These are phyloP conservation scores for Peziza echinospora DNA, from an alignment of 495 filamentous ascomycete species.

Conservation along the genomic window DNA sequence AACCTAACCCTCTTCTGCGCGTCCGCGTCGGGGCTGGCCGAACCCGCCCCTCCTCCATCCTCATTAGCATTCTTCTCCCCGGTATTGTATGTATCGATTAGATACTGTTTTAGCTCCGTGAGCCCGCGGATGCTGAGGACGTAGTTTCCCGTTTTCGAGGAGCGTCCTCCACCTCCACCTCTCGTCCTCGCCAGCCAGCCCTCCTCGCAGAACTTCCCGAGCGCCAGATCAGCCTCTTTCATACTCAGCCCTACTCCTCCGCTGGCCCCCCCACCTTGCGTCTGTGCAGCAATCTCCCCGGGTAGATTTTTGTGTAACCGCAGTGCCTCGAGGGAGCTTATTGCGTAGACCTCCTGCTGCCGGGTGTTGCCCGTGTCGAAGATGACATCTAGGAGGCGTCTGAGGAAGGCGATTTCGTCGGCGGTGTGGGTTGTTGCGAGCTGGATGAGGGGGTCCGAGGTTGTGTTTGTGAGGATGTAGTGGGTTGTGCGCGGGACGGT, in stretches of 20 bases:
- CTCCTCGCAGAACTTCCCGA: constrained; percentile 49
- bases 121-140: constrained; percentile 52
- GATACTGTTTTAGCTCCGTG: constrained; percentile 66
- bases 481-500: constrained; percentile 21
- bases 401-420: constrained; percentile 79
- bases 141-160: constrained; percentile 31
- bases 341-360: constrained; percentile 55
- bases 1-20: constrained; percentile 54
- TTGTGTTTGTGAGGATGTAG: constrained; percentile 74
- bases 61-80: constrained; percentile 30
- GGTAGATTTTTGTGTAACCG: constrained; percentile 31
- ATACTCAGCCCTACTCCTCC: constrained; percentile 41
- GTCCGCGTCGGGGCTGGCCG: neutral
- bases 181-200: constrained; percentile 83
- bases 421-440: constrained; percentile 58
- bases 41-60: constrained; percentile 28
- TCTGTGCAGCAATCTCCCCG: constrained; percentile 17
- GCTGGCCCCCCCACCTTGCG: constrained; percentile 23
- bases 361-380: constrained; percentile 67
- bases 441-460: constrained; percentile 61
- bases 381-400: constrained; percentile 75
- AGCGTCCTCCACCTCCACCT: too few species aligned
- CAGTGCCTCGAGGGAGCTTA: constrained; percentile 55
- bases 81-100: constrained; percentile 70
- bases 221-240: constrained; percentile 48